Evolutionary conservation across 2,329 filamentous ascomycete species (phyloP).

Genomic region (Xylariaceae sp.): DNA sequence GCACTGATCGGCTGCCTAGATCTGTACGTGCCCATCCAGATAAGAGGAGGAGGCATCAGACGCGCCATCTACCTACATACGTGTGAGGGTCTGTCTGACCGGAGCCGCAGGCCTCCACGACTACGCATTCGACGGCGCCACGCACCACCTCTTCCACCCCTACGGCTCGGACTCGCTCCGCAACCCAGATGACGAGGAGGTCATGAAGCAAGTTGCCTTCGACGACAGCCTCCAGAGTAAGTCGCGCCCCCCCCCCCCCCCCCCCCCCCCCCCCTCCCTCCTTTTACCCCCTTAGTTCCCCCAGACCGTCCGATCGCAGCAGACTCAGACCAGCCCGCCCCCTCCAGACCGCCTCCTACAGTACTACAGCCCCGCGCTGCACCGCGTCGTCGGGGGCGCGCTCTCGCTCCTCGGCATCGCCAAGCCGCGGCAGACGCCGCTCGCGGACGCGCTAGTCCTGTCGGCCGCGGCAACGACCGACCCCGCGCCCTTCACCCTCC

Average conservation of each 20-base stretch:
- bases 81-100: too few relatives aligned
- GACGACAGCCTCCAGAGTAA: constrained; percentile 60
- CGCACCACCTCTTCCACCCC: constrained; percentile 62
- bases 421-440: constrained; percentile 48
- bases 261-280: not conserved
- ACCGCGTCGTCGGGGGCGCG: constrained; percentile 37
- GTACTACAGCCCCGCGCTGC: constrained; percentile 47
- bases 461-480: constrained; percentile 38
- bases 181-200: constrained; percentile 46
- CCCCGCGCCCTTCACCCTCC: constrained; percentile 46
- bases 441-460: constrained; percentile 53
- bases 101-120: constrained; percentile 44
- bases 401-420: constrained; percentile 43
- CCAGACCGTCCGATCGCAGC: too few relatives aligned
- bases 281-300: too few relatives aligned
- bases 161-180: constrained; percentile 54
- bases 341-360: constrained; percentile 49
- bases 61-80: too few relatives aligned
- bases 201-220: constrained; percentile 63
- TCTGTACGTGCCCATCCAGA: too few relatives aligned
- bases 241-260: constrained; percentile 15
- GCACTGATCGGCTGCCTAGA: too few relatives aligned
- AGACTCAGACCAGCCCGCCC: not conserved
- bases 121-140: constrained; percentile 62
- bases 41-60: too few relatives aligned